Evolutionary conservation across 1,139 yeast genomes (phyloP).

Genomic region (Candida pseudocylindracea): DNA sequence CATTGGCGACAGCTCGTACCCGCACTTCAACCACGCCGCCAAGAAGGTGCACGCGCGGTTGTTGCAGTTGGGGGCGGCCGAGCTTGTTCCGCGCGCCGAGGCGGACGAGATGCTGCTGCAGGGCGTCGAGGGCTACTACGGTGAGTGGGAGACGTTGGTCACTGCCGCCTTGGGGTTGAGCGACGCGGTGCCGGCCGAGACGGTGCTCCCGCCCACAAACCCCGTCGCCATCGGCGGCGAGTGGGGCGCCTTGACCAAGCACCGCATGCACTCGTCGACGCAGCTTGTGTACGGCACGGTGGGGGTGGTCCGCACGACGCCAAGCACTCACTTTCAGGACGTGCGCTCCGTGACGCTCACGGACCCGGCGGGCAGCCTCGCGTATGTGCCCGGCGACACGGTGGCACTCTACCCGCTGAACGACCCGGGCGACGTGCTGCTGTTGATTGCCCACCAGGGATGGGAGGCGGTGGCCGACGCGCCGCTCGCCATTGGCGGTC

Average conservation of each 20-base stretch:
- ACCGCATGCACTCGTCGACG: too few relatives aligned
- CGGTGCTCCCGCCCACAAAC: conserved; percentile 6
- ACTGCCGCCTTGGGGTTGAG: conserved; percentile 5
- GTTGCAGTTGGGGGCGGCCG: conserved; percentile 61
- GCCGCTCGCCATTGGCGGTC: conserved; percentile 14
- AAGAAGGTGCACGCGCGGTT: conserved; percentile 63
- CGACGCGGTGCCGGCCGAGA: conserved; percentile 1
- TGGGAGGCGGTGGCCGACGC: conserved; percentile 55
- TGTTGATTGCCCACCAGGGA: conserved; percentile 39
- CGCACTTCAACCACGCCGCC: conserved; percentile 69
- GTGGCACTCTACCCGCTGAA: conserved; percentile 59
- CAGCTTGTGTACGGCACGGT: conserved; percentile 15
- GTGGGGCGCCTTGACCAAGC: conserved; percentile 1
- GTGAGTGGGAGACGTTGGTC: conserved; percentile 35
- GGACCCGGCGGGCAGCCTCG: conserved; percentile 7
- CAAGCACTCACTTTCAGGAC: conserved; percentile 55
- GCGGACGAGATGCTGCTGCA: conserved; percentile 73
- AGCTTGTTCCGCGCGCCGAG: conserved; percentile 54
- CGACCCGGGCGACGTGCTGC: conserved; percentile 36
- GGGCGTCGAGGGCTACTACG: conserved; percentile 59
- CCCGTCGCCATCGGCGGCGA: background rate
- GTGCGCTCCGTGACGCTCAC: conserved; percentile 41
- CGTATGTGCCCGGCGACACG: conserved; percentile 62
- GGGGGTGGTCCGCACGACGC: conserved; percentile 7
- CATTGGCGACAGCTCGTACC: conserved; percentile 86